A percentile compares a stretch with the other conserved stretches of the same genome.
These are phyloP conservation scores for Anthracocystis walkeri DNA, from an alignment of 1,284 basidiomycete species.

Conservation along the genomic window DNA sequence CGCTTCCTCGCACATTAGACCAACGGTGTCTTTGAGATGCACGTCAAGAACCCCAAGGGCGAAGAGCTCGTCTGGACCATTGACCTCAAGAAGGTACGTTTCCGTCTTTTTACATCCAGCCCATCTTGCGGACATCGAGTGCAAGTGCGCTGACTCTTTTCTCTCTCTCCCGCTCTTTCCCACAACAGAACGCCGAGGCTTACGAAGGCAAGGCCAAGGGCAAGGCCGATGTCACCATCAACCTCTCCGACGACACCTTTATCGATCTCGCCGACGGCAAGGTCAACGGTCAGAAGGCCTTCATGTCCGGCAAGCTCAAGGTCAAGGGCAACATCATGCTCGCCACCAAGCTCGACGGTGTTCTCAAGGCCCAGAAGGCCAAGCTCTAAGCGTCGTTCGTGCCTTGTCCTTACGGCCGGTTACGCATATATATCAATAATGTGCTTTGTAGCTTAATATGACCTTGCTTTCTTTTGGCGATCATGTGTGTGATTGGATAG, in stretches of 20 bases:
- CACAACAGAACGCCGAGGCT: constrained; percentile 57
- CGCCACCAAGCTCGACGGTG: constrained; percentile 65
- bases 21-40: constrained; percentile 90
- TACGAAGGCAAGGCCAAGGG: constrained; percentile 69
- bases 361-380: constrained; percentile 65
- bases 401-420: not conserved
- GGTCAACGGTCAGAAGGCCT: constrained; percentile 70
- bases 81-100: constrained; percentile 84
- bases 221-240: constrained; percentile 70
- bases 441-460: constrained; percentile 11
- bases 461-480: not conserved
- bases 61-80: constrained; percentile 82
- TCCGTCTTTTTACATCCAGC: not conserved
- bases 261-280: constrained; percentile 69
- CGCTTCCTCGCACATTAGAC: constrained; percentile 74
- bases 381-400: constrained; percentile 54
- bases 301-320: constrained; percentile 69
- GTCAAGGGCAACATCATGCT: constrained; percentile 69
- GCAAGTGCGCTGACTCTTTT: not conserved
- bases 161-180: constrained; percentile 3
- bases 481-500: not conserved
- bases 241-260: constrained; percentile 67
- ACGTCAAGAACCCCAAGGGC: constrained; percentile 81
- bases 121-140: not conserved
- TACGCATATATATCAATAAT: not conserved